phyloP scores from a whole-genome alignment of 2,329 filamentous ascomycete species.

The Colletotrichum orbiculare region DNA sequence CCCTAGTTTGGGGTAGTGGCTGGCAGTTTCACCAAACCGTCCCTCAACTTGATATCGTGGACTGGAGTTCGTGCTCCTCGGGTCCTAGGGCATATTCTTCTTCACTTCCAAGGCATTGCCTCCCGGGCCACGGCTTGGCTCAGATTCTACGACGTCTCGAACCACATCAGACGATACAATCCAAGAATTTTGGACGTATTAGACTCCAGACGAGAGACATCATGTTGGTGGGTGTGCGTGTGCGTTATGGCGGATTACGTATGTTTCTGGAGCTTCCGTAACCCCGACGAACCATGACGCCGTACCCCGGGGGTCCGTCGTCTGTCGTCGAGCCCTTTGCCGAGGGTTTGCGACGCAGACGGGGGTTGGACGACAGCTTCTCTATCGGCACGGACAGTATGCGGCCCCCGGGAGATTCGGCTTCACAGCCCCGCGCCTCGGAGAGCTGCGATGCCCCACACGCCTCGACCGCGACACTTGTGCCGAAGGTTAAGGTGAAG shows the following conservation, averaged over 20 bases:
- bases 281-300: background rate
- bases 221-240: background rate
- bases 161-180: constrained; percentile 32
- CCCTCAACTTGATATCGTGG: background rate
- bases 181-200: constrained; percentile 12
- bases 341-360: too few relatives aligned
- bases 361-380: too few relatives aligned
- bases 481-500: constrained; percentile 6
- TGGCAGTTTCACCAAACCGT: constrained; percentile 22
- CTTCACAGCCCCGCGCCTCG: background rate
- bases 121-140: constrained; percentile 5
- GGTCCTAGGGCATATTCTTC: constrained; percentile 1
- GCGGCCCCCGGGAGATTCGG: constrained; percentile 16
- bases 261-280: background rate
- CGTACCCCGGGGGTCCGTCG: too few relatives aligned
- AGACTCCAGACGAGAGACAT: constrained; percentile 10
- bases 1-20: constrained; percentile 23
- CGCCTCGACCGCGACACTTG: background rate
- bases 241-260: background rate
- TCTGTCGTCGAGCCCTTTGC: too few relatives aligned
- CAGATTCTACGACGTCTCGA: constrained; percentile 24
- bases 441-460: background rate
- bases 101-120: background rate
- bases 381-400: constrained; percentile 19
- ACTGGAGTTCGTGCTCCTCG: background rate